phyloP scores from a whole-genome alignment of 2,329 filamentous ascomycete genomes.

The Penicillium hesseltinei region DNA sequence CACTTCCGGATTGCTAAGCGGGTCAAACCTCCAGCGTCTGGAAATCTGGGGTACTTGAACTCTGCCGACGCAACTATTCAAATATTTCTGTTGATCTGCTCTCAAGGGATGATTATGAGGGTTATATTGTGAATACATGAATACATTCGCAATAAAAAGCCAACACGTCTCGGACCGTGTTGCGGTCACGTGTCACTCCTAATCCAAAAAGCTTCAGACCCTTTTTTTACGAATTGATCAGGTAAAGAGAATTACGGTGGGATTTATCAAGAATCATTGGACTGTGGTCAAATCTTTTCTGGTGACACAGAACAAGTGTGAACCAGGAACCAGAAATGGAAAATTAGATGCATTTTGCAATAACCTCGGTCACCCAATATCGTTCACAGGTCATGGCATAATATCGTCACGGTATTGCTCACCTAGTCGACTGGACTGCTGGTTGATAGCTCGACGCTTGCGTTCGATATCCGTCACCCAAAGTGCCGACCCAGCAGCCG shows the following conservation, averaged over 20 bases:
- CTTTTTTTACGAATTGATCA: background rate
- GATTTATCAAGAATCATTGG: background rate
- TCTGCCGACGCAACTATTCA: background rate
- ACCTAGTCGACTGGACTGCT: slow-evolving; percentile 18
- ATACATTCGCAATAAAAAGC: background rate
- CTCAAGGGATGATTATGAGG: background rate
- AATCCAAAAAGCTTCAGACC: background rate
- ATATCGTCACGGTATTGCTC: slow-evolving; percentile 41
- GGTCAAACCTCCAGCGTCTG: background rate
- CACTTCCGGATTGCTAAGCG: slow-evolving; percentile 7
- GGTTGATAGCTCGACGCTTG: slow-evolving; percentile 37
- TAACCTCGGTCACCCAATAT: background rate
- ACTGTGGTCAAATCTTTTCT: background rate
- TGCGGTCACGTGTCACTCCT: background rate
- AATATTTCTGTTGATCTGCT: background rate
- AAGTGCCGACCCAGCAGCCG: slow-evolving; percentile 76
- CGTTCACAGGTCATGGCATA: slow-evolving; percentile 18
- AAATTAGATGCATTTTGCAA: background rate
- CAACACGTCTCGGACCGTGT: background rate
- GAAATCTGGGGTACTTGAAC: background rate
- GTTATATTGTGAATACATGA: background rate
- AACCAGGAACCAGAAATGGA: background rate
- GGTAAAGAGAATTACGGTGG: background rate
- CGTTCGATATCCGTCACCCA: slow-evolving; percentile 81
- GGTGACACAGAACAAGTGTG: background rate